These are phyloP conservation scores for Tympanopsis confertula DNA, from an alignment of 2,329 filamentous ascomycete genomes.

Conservation along the genomic window DNA sequence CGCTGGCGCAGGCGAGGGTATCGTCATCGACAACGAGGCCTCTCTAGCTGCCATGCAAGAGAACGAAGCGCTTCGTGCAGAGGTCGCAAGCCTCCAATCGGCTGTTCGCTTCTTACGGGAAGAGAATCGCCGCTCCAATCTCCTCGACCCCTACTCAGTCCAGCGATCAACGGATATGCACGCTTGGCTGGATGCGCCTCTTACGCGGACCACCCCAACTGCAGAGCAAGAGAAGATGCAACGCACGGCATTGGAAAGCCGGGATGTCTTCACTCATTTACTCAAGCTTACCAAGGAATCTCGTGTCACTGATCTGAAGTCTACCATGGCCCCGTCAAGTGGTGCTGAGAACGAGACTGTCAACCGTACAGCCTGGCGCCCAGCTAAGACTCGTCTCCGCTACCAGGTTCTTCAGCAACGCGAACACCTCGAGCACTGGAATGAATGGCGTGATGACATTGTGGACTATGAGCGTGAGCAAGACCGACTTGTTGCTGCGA, in stretches of 20 bases:
- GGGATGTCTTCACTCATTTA: constrained; percentile 25
- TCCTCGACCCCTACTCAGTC: constrained; percentile 13
- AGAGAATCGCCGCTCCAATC: constrained; percentile 26
- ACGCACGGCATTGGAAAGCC: constrained; percentile 23
- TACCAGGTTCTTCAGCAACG: constrained; percentile 29
- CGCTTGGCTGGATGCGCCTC: neutral
- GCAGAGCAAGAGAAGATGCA: constrained; percentile 16
- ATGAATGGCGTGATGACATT: constrained; percentile 25
- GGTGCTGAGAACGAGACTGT: constrained; percentile 5
- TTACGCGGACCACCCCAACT: constrained; percentile 13
- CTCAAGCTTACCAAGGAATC: constrained; percentile 27
- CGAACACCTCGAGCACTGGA: constrained; percentile 30
- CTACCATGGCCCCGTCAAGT: constrained; percentile 13
- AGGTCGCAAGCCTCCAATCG: constrained; percentile 28
- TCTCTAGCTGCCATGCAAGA: constrained; percentile 26
- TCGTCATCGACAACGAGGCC: constrained; percentile 18
- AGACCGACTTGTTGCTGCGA: constrained; percentile 18
- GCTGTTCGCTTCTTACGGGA: constrained; percentile 29
- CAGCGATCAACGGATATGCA: constrained; percentile 7
- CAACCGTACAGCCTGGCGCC: constrained; percentile 22
- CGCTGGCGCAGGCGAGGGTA: constrained; percentile 20
- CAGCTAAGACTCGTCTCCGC: constrained; percentile 24
- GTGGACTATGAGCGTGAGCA: constrained; percentile 21
- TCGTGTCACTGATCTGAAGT: constrained; percentile 22
- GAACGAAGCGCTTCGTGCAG: constrained; percentile 25